These are phyloP conservation scores for Vigna nakashimae DNA, from an alignment of 306 rosid genomes.

Conservation along the genomic window DNA sequence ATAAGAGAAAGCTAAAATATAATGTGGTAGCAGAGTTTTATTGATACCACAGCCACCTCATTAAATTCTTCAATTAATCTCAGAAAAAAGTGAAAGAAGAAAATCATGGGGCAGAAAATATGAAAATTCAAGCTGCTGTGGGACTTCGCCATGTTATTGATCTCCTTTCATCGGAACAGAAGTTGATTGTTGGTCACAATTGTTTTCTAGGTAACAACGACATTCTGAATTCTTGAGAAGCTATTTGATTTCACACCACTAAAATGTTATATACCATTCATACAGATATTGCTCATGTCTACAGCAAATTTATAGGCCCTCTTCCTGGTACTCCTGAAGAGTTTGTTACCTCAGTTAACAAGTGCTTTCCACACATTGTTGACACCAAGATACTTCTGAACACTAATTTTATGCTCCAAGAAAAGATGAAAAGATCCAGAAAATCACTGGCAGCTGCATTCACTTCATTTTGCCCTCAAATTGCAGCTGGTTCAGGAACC, in stretches of 20 bases:
- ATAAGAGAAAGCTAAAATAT: constrained; percentile 34
- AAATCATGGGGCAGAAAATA: constrained; percentile 53
- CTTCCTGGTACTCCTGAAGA: constrained; percentile 83
- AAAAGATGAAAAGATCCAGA: constrained; percentile 70
- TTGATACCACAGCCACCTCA: not conserved
- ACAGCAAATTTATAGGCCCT: constrained; percentile 84
- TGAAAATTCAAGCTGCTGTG: constrained; percentile 73
- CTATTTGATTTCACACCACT: constrained; percentile 37
- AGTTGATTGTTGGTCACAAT: constrained; percentile 90
- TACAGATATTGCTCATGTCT: constrained; percentile 86
- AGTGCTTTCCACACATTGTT: constrained; percentile 72
- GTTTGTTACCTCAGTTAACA: constrained; percentile 75
- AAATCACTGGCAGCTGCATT: constrained; percentile 84
- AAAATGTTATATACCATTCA: constrained; percentile 43
- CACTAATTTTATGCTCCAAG: constrained; percentile 60
- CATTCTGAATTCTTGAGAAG: constrained; percentile 25
- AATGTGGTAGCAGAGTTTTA: constrained; percentile 6
- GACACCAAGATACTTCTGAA: constrained; percentile 90
- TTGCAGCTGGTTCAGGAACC: constrained; percentile 63
- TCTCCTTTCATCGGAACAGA: constrained; percentile 82
- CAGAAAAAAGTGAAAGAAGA: constrained; percentile 80
- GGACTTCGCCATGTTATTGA: constrained; percentile 98
- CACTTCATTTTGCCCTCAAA: constrained; percentile 77
- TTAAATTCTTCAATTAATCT: constrained; percentile 22
- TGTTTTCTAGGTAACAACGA: constrained; percentile 75